Base-by-base conservation (phyloP, 257 asterid genomes). In the Forsythia suspensa region DNA sequence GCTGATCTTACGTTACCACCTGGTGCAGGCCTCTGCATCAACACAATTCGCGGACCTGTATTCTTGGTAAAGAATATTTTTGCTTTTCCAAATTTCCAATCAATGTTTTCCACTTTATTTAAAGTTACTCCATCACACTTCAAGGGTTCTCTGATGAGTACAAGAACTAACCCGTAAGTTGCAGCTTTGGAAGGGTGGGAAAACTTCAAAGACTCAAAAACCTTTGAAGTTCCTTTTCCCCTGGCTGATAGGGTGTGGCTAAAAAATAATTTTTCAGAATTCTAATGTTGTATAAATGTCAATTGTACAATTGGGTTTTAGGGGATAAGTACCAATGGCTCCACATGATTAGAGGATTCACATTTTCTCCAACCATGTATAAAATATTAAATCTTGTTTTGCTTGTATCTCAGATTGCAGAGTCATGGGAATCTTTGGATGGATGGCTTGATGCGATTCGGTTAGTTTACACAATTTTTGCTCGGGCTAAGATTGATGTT, bases 371-470 rank as follows among this genome's bases (percentile, higher is more conserved):
- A 18, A n/a, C n/a, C n/a, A n/a, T n/a, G n/a, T n/a, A n/a, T n/a
- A n/a, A n/a, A 57, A 57, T 59, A 59, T 6, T 59, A 43, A 4
- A 20, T 59, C 66, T 57, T 11, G 1, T 57, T 16, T 57, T n/a
- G 66, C 66, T 29, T 29, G 34, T 29, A 6, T 55, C 82, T 72
- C 91, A 96, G 99, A 89, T 94, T 79, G 98, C 97, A 40, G 99
- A 96, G 83, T 91, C 99, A n/a, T 94, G 99, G 99, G 98, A 96
- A 80, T 85, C 91, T 74, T 84, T 96, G 88, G 99, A 96, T 18
- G 96, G 97, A 78, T 96, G 99, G 99, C 93, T 96, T 67, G 99
- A 96, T 85, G 98, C 99, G 6, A 91, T 96, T 77, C 92, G 98
- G 59, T 81, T 96, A 84, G 97, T 92, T 80, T 96, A 92, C 89